These are phyloP conservation scores for Hypoxylon trugodes DNA, from an alignment of 495 filamentous ascomycete genomes.

Conservation along the genomic window DNA sequence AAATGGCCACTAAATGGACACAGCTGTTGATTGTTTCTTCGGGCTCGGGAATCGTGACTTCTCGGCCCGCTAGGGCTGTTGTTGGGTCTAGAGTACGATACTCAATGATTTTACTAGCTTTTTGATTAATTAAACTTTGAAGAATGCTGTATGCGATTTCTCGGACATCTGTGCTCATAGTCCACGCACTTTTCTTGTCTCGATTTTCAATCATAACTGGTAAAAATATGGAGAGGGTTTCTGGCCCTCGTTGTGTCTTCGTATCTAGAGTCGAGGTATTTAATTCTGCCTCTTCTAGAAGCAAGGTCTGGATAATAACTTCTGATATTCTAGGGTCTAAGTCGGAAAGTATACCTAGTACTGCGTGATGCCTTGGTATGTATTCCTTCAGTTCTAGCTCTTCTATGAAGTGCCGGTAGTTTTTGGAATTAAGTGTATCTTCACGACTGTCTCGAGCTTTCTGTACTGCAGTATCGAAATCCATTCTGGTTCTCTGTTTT, in stretches of 20 bases:
- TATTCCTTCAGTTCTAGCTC: constrained; percentile 29
- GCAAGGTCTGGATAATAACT: constrained; percentile 38
- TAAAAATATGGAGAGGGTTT: constrained; percentile 41
- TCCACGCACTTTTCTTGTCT: constrained; percentile 67
- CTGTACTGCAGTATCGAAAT: constrained; percentile 27
- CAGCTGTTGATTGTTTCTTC: constrained; percentile 37
- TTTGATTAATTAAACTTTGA: constrained; percentile 47
- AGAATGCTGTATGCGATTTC: constrained; percentile 67
- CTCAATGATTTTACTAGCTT: constrained; percentile 51
- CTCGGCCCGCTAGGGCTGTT: constrained; percentile 41
- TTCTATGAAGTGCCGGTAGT: constrained; percentile 32
- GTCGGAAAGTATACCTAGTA: constrained; percentile 29
- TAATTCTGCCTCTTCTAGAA: constrained; percentile 11
- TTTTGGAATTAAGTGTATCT: constrained; percentile 15
- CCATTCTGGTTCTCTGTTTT: constrained; percentile 3
- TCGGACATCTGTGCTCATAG: constrained; percentile 60
- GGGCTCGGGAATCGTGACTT: constrained; percentile 35
- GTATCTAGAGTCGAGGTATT: neutral
- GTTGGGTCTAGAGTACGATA: constrained; percentile 54
- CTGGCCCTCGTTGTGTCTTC: constrained; percentile 34
- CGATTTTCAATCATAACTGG: constrained; percentile 40
- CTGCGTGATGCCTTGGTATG: constrained; percentile 30
- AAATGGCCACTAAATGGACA: constrained; percentile 15
- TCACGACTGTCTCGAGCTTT: constrained; percentile 12
- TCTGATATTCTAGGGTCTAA: constrained; percentile 45